phyloP scores from a whole-genome alignment of 352 stramenopile genomes.

The Phytophthora litchii region DNA sequence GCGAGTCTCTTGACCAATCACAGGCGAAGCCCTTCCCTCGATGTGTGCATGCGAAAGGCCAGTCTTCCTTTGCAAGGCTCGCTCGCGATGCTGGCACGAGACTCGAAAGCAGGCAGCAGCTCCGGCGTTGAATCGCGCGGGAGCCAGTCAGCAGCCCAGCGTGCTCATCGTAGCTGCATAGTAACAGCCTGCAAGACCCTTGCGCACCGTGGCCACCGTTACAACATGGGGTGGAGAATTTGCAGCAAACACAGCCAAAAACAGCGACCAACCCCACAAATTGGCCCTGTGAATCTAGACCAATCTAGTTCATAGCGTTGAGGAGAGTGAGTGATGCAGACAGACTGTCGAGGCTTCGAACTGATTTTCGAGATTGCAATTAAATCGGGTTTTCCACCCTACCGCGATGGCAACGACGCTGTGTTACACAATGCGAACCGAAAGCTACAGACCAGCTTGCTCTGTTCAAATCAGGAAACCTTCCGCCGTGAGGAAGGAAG shows the following conservation, averaged over 20 bases:
- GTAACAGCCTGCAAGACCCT: not conserved
- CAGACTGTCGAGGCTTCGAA: too few species aligned
- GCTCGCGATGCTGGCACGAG: not conserved
- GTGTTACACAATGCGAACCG: too few species aligned
- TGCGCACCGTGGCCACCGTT: not conserved
- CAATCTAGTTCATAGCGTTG: not conserved
- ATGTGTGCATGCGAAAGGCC: constrained; percentile 8
- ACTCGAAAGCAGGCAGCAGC: not conserved
- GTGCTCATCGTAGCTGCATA: not conserved
- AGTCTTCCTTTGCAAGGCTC: not conserved
- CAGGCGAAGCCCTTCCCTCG: constrained; percentile 3
- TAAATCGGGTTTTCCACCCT: too few species aligned
- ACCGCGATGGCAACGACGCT: too few species aligned
- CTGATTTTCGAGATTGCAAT: too few species aligned
- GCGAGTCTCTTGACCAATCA: constrained; percentile 25
- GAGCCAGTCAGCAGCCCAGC: not conserved
- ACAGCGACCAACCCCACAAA: not conserved
- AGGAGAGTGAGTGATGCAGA: too few species aligned
- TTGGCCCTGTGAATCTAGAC: not conserved
- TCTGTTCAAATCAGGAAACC: too few species aligned
- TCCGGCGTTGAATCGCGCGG: not conserved
- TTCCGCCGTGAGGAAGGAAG: too few species aligned
- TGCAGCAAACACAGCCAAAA: not conserved
- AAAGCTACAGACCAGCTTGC: too few species aligned
- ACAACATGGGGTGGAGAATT: not conserved